Conservation (phyloP, 2,329 filamentous ascomycete genomes). For the Alternaria metachromatica region DNA sequence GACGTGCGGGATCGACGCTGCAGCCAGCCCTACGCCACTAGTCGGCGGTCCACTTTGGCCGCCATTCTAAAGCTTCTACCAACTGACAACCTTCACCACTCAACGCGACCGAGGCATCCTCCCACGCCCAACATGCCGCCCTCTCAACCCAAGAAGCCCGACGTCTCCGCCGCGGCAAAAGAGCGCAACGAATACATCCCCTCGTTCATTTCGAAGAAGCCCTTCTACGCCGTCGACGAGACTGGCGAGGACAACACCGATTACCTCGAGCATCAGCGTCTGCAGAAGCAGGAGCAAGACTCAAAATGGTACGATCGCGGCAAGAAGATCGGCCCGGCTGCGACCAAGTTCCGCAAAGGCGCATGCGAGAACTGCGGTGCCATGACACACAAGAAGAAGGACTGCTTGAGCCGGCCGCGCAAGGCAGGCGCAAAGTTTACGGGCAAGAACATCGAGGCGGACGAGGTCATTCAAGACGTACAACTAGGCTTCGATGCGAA, state of each 20-base stretch:
- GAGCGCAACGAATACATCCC: constrained; percentile 99
- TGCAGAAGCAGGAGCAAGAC: constrained; percentile 72
- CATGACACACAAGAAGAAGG: constrained; percentile 95
- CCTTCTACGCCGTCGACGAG: constrained; percentile 89
- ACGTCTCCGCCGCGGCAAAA: constrained; percentile 67
- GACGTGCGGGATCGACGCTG: constrained; percentile 22
- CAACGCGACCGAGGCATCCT: neutral
- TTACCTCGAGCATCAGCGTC: constrained; percentile 95
- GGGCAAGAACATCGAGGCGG: constrained; percentile 90
- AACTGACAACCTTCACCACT: neutral
- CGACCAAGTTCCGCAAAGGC: constrained; percentile 96
- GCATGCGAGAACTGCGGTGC: constrained; percentile 98
- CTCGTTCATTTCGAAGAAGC: constrained; percentile 95
- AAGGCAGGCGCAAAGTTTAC: constrained; percentile 92
- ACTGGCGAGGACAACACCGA: constrained; percentile 71
- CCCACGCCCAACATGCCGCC: constrained; percentile 52
- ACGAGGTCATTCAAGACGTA: constrained; percentile 85
- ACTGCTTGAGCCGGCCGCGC: constrained; percentile 86
- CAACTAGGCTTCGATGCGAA: constrained; percentile 96
- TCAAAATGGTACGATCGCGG: constrained; percentile 94
- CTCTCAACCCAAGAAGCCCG: constrained; percentile 57
- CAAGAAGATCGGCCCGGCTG: constrained; percentile 81
- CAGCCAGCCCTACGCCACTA: constrained; percentile 45
- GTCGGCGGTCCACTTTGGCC: constrained; percentile 22
- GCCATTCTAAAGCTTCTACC: constrained; percentile 15